Conservation (phyloP, 805 yeast species). For the Candida loeiensis region DNA sequence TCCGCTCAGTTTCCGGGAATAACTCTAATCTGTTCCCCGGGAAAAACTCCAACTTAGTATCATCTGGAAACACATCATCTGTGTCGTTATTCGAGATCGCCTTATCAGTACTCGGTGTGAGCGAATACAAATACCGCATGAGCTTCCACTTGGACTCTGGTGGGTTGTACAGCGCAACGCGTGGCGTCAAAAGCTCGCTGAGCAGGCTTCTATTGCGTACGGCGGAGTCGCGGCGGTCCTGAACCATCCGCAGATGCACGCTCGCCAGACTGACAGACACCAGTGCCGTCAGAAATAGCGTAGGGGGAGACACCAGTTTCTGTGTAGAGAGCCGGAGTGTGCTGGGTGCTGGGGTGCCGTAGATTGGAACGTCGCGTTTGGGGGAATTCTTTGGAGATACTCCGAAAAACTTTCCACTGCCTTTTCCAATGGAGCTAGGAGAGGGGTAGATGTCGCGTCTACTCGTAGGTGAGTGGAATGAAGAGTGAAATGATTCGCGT, state of each 20-base stretch:
- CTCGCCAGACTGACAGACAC: conserved; percentile 2
- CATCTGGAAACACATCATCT: neutral
- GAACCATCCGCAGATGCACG: conserved; percentile 3
- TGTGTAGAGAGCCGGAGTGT: conserved; percentile 1
- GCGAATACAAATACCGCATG: conserved; percentile 4
- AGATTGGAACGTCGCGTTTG: too few species aligned
- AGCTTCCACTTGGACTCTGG: conserved; percentile 2
- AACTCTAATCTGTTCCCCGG: too few species aligned
- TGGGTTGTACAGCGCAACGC: neutral
- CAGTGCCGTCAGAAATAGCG: conserved; percentile 4
- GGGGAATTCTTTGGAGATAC: too few species aligned
- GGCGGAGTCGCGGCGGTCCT: neutral
- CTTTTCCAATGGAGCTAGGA: too few species aligned
- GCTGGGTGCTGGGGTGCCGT: neutral
- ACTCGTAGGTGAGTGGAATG: too few species aligned
- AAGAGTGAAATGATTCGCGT: too few species aligned
- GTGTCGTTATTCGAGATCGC: neutral
- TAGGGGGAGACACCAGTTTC: conserved; percentile 3
- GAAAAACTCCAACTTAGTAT: neutral
- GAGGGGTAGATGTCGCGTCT: too few species aligned
- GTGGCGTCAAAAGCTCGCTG: neutral
- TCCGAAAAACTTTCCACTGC: too few species aligned
- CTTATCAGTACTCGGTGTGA: conserved; percentile 3
- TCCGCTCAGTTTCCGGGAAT: too few species aligned
- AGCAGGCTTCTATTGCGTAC: neutral